phyloP scores from a whole-genome alignment of 352 stramenopile species.

The Globisporangium sylvaticum region DNA sequence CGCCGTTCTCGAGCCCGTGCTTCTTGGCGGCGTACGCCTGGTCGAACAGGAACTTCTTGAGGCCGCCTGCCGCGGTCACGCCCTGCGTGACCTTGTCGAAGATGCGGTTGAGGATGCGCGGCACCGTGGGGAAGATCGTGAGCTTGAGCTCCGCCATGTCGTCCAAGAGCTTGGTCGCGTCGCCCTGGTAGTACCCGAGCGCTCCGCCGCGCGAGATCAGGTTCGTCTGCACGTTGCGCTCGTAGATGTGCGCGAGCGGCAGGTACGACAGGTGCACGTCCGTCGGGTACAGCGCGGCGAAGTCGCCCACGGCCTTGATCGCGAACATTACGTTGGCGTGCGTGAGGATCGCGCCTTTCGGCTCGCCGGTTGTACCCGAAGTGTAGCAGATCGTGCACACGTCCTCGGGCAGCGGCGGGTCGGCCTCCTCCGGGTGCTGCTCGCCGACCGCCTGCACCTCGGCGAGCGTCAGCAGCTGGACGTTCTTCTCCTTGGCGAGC shows the following conservation, averaged over 20 bases:
- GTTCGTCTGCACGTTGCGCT: constrained; percentile 59
- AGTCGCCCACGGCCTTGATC: constrained; percentile 8
- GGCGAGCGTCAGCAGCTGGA: constrained; percentile 10
- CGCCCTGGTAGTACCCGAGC: constrained; percentile 91
- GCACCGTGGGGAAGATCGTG: constrained; percentile 6
- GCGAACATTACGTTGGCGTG: constrained; percentile 45
- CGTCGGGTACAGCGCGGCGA: constrained; percentile 8
- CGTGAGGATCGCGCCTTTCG: constrained; percentile 62
- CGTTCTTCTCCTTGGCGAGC: constrained; percentile 6
- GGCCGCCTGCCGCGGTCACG: constrained; percentile 62
- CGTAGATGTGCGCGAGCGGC: constrained; percentile 93
- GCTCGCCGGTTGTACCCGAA: constrained; percentile 63
- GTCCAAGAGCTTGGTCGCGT: constrained; percentile 22
- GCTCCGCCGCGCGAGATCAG: constrained; percentile 66
- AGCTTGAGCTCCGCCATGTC: constrained; percentile 9
- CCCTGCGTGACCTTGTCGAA: constrained; percentile 89
- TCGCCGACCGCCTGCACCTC: constrained; percentile 36
- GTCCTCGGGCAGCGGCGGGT: constrained; percentile 59
- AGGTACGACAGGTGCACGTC: constrained; percentile 90
- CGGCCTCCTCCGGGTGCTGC: constrained; percentile 35
- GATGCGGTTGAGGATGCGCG: constrained; percentile 9
- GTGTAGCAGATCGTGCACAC: constrained; percentile 92
- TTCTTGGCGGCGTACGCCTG: constrained; percentile 81
- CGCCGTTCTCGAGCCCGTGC: constrained; percentile 36
- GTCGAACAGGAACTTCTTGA: constrained; percentile 90